Conservation (phyloP, 1,284 basidiomycete species). For the Porogramme epimiltina region DNA sequence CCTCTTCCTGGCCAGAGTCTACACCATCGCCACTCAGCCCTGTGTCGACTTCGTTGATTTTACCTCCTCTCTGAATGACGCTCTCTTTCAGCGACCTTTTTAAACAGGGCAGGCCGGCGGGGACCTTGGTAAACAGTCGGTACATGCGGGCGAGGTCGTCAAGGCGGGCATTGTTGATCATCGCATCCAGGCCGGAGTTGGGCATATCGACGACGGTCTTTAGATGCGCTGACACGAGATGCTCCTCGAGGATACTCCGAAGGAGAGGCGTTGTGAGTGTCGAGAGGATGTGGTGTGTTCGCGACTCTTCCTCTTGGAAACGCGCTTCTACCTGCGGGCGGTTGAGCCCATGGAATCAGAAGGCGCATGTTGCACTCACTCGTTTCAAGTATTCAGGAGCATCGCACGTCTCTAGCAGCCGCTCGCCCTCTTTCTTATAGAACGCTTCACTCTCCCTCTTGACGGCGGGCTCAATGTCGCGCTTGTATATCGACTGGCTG, state of each 20-base stretch:
- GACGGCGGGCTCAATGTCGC: constrained; percentile 85
- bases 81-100: constrained; percentile 77
- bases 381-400: constrained; percentile 82
- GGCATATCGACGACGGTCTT: constrained; percentile 77
- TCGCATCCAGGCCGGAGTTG: constrained; percentile 83
- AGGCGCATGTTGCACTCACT: constrained; percentile 46
- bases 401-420: constrained; percentile 74
- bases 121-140: constrained; percentile 75
- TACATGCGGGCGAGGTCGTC: constrained; percentile 85
- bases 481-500: constrained; percentile 75
- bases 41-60: constrained; percentile 64
- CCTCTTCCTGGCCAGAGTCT: constrained; percentile 35
- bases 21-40: constrained; percentile 37
- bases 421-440: constrained; percentile 79
- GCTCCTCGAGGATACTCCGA: constrained; percentile 74
- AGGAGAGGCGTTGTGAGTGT: constrained; percentile 74
- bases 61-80: constrained; percentile 76
- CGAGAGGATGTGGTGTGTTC: constrained; percentile 90
- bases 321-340: constrained; percentile 75
- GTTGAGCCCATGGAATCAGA: neutral
- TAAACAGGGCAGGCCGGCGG: constrained; percentile 67
- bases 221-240: constrained; percentile 82
- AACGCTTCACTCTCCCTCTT: constrained; percentile 80
- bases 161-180: constrained; percentile 84
- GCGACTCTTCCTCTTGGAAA: constrained; percentile 83